Percentiles rank a stretch among this genome's conserved stretches.
Evolutionary conservation across 345 rosid species (phyloP).

Genomic region (Eucalyptus marginata): DNA sequence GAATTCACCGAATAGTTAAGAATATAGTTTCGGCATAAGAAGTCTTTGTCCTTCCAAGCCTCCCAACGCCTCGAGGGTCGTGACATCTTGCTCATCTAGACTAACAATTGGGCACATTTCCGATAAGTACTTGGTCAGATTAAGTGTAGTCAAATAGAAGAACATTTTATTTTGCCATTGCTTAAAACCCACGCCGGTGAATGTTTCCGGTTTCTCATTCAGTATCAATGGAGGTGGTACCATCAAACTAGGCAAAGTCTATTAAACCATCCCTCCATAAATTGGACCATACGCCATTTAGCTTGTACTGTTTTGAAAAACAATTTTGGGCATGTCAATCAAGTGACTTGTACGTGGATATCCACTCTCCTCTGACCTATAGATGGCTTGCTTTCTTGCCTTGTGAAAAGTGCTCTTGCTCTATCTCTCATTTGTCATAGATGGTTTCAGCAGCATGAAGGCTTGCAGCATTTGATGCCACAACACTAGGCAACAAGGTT

Average conservation of each 20-base stretch:
- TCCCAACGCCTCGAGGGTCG: rapidly evolving
- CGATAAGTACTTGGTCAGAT: not conserved
- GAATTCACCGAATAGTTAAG: not conserved
- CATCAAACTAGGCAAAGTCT: not conserved
- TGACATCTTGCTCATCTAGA: not conserved
- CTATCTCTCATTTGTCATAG: not conserved
- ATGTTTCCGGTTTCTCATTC: not conserved
- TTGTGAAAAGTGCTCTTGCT: not conserved
- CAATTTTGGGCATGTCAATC: rapidly evolving
- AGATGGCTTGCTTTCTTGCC: not conserved
- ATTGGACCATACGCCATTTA: too few species aligned
- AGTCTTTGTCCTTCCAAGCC: not conserved
- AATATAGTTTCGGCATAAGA: not conserved
- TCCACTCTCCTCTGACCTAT: not conserved
- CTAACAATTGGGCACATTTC: not conserved
- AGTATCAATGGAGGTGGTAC: too few species aligned
- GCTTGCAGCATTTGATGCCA: too few species aligned
- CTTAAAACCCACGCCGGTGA: not conserved
- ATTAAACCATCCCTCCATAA: not conserved
- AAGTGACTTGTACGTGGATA: not conserved
- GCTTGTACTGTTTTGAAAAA: not conserved
- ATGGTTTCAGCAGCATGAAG: rapidly evolving
- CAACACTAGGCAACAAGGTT: too few species aligned
- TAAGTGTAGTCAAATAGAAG: not conserved
- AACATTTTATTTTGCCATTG: too few species aligned